These are phyloP conservation scores for Hysterangium stoloniferum DNA, from an alignment of 768 basidiomycete genomes.

Conservation along the genomic window DNA sequence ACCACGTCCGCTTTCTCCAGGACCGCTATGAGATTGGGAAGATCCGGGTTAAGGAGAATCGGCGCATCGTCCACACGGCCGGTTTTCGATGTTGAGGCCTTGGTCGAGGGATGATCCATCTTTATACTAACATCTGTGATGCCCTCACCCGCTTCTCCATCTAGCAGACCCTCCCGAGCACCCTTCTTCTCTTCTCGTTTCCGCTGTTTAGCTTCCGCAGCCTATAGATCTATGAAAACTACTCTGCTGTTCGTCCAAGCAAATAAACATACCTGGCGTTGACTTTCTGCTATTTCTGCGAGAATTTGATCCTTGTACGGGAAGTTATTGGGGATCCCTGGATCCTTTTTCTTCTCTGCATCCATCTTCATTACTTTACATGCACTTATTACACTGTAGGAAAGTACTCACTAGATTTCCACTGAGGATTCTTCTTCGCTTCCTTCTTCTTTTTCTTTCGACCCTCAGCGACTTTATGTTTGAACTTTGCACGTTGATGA, in stretches of 20 bases:
- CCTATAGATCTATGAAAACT: constrained; percentile 32
- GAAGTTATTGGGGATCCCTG: constrained; percentile 88
- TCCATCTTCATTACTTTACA: not conserved
- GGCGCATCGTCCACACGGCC: constrained; percentile 51
- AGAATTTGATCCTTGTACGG: constrained; percentile 93
- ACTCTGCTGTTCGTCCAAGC: not conserved
- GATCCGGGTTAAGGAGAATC: constrained; percentile 51
- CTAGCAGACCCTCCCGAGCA: constrained; percentile 18
- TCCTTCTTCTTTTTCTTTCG: constrained; percentile 68
- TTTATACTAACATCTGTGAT: constrained; percentile 25
- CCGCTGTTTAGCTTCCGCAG: constrained; percentile 66
- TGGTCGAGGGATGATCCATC: constrained; percentile 18
- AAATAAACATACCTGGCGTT: constrained; percentile 49
- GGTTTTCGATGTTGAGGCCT: constrained; percentile 22
- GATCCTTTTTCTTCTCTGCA: constrained; percentile 76
- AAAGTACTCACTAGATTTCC: constrained; percentile 73
- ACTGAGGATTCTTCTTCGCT: constrained; percentile 71
- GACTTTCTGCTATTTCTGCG: constrained; percentile 80
- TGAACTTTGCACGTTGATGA: constrained; percentile 62
- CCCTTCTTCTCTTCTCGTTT: constrained; percentile 60
- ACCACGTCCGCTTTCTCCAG: constrained; percentile 74
- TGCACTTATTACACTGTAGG: not conserved
- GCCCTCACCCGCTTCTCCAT: constrained; percentile 24
- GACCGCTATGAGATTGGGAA: constrained; percentile 57
- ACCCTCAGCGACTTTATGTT: constrained; percentile 68